Conservation (phyloP, 2,329 filamentous ascomycete genomes). For the Fusarium chlamydosporum region DNA sequence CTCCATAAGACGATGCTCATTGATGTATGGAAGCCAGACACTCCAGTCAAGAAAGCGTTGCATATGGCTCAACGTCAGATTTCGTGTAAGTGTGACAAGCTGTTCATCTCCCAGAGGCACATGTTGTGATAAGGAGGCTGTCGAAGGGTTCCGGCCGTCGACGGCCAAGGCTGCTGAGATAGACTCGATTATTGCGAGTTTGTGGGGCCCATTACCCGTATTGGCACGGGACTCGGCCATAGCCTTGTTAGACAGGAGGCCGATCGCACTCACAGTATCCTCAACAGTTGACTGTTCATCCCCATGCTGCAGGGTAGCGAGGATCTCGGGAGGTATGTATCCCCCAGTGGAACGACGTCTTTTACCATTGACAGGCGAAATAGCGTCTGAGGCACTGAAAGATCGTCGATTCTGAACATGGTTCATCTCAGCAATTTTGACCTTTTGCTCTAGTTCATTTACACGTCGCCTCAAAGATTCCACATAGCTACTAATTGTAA, state of each 20-base stretch:
- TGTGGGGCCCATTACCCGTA: constrained; percentile 8
- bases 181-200: constrained; percentile 18
- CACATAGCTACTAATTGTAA: not conserved
- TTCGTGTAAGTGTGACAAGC: not conserved
- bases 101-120: not conserved
- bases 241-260: constrained; percentile 24
- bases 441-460: constrained; percentile 22
- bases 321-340: accelerated
- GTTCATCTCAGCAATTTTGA: constrained; percentile 15
- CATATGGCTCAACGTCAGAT: not conserved
- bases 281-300: constrained; percentile 35
- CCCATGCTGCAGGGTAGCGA: accelerated
- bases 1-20: not conserved
- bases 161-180: constrained; percentile 27
- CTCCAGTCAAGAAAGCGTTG: constrained; percentile 13
- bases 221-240: constrained; percentile 31
- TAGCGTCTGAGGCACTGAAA: not conserved
- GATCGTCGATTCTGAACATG: not conserved
- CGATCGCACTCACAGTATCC: constrained; percentile 38
- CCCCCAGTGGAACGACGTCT: not conserved
- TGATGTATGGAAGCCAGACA: constrained; percentile 20
- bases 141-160: constrained; percentile 22
- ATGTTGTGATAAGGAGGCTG: constrained; percentile 2
- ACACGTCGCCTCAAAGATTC: constrained; percentile 23
- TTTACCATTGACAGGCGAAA: not conserved